Conservation (phyloP, 805 yeast species). For the Pichia paraexigua region DNA sequence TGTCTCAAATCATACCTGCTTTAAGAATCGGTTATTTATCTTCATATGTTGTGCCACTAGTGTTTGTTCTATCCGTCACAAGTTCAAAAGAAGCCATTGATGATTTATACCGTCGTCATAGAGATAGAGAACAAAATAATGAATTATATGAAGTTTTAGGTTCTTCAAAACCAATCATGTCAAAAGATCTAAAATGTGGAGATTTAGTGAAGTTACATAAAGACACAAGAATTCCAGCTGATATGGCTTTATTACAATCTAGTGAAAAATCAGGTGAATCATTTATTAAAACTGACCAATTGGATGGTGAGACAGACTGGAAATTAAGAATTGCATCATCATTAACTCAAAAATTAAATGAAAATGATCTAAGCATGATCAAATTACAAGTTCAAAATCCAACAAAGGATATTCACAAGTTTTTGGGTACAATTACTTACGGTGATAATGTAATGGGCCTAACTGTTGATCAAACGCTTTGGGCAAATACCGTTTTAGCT, state of each 20-base stretch:
- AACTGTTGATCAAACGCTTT: slow-evolving; percentile 82
- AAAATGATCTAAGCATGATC: slow-evolving; percentile 42
- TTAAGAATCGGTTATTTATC: slow-evolving; percentile 89
- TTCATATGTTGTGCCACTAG: slow-evolving; percentile 89
- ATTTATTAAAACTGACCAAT: slow-evolving; percentile 92
- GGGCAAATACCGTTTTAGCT: slow-evolving; percentile 98
- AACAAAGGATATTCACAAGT: slow-evolving; percentile 71
- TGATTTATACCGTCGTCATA: slow-evolving; percentile 80
- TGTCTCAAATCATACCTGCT: slow-evolving; percentile 86
- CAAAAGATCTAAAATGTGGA: slow-evolving; percentile 72
- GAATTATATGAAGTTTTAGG: slow-evolving; percentile 71
- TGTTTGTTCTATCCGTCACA: slow-evolving; percentile 84
- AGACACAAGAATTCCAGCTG: slow-evolving; percentile 89
- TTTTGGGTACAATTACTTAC: slow-evolving; percentile 64
- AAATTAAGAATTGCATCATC: slow-evolving; percentile 75
- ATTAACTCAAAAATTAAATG: slow-evolving; percentile 54
- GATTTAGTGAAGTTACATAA: slow-evolving; percentile 74
- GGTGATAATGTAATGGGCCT: slow-evolving; percentile 57
- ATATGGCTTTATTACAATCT: slow-evolving; percentile 75
- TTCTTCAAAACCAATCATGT: slow-evolving; percentile 34
- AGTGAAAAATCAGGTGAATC: slow-evolving; percentile 79
- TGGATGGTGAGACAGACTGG: slow-evolving; percentile 99
- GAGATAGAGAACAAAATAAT: slow-evolving; percentile 84
- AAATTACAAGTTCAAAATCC: slow-evolving; percentile 73
- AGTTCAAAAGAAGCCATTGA: slow-evolving; percentile 95